Evolutionary conservation across 192 early-diverging fungal species (phyloP).

Genomic region (Kickxella alabastrina): DNA sequence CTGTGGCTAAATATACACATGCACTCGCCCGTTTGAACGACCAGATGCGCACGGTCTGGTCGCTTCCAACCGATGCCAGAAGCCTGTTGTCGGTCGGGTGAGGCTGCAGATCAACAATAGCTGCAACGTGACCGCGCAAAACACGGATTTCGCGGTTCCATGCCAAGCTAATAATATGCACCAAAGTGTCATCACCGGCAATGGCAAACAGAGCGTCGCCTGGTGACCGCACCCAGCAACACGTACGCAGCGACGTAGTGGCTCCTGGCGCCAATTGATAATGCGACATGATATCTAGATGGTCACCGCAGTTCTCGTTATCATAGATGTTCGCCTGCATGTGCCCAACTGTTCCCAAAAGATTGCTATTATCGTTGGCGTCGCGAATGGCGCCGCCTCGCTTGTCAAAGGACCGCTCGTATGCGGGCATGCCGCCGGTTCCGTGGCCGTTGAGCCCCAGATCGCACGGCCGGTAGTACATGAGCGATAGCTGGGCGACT

Average conservation of each 20-base stretch:
- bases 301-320: constrained; percentile 91
- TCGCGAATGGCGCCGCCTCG: constrained; percentile 66
- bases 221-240: constrained; percentile 67
- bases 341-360: constrained; percentile 69
- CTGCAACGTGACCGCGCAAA: constrained; percentile 56
- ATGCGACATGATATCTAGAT: constrained; percentile 92
- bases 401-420: constrained; percentile 62
- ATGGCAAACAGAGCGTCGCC: constrained; percentile 69
- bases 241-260: constrained; percentile 54
- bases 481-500: constrained; percentile 71
- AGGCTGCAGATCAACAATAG: constrained; percentile 65
- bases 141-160: constrained; percentile 62
- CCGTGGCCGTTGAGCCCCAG: constrained; percentile 28
- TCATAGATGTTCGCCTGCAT: constrained; percentile 82
- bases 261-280: constrained; percentile 54
- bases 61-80: constrained; percentile 66
- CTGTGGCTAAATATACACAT: constrained; percentile 59
- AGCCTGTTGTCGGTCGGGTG: constrained; percentile 65
- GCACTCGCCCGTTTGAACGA: constrained; percentile 61
- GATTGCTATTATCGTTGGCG: constrained; percentile 64
- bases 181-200: constrained; percentile 59
- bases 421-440: constrained; percentile 51
- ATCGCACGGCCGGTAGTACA: constrained; percentile 59
- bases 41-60: constrained; percentile 78
- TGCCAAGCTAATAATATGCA: constrained; percentile 73